Conservation (phyloP, 108 stramenopile species). For the Tribonema minus region DNA sequence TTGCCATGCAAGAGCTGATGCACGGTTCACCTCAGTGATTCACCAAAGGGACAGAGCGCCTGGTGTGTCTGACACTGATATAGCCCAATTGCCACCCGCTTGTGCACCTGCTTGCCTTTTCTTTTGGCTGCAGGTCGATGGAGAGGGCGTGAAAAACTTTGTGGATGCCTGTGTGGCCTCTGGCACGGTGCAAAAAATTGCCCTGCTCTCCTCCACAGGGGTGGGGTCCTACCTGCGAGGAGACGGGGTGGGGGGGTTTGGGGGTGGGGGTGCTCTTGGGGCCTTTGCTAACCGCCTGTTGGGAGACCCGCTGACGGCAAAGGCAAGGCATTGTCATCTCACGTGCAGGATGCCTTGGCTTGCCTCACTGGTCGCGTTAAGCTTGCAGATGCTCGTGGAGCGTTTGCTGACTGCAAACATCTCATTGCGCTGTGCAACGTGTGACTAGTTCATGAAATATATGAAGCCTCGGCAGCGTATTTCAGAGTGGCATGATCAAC, state of each 20-base stretch:
- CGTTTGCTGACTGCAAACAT: background rate
- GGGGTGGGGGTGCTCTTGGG: background rate
- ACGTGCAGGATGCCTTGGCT: background rate
- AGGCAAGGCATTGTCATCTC: background rate
- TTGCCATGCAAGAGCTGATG: too few species aligned
- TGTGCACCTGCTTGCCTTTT: too few species aligned
- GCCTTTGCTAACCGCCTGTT: background rate
- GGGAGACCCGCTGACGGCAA: background rate
- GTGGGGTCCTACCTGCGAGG: background rate
- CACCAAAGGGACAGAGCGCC: too few species aligned
- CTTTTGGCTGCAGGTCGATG: background rate
- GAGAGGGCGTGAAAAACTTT: background rate
- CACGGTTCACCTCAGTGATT: too few species aligned
- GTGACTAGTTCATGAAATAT: background rate
- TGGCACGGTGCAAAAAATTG: background rate
- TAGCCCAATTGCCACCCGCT: too few species aligned
- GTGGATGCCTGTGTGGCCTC: background rate
- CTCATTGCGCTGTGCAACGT: background rate
- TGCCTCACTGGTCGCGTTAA: background rate
- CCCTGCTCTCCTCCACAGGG: background rate
- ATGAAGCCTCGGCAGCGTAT: too few species aligned
- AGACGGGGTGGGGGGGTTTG: background rate
- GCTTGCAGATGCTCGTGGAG: background rate
- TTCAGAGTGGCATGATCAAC: background rate
- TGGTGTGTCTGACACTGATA: too few species aligned